Percentiles rank a stretch among this genome's conserved stretches.
These are phyloP conservation scores for Plectosphaerella sp. DNA, from an alignment of 2,329 filamentous ascomycete species.

Conservation along the genomic window DNA sequence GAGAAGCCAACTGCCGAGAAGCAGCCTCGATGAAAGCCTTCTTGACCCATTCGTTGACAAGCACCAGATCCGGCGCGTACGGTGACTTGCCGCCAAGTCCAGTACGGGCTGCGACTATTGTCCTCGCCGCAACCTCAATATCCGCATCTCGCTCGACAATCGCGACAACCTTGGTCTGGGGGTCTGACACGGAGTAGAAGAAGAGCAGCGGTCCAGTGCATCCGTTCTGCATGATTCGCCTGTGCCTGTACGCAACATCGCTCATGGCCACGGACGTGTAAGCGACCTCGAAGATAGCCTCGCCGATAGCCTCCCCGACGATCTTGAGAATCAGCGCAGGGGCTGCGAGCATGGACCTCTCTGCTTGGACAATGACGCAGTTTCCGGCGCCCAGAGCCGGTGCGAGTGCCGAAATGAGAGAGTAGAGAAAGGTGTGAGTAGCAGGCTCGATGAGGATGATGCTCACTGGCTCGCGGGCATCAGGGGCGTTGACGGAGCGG, in stretches of 20 bases:
- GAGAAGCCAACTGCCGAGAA: constrained; percentile 18
- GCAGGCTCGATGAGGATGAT: constrained; percentile 20
- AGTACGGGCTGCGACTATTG: constrained; percentile 49
- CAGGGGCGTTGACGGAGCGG: constrained; percentile 5
- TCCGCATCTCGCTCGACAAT: constrained; percentile 59
- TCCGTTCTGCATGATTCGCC: constrained; percentile 3
- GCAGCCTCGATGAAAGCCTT: constrained; percentile 48
- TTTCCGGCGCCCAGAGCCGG: constrained; percentile 22
- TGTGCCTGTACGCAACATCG: constrained; percentile 11
- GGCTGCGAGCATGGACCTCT: constrained; percentile 31
- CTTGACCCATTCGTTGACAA: constrained; percentile 61
- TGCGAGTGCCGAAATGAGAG: constrained; percentile 15
- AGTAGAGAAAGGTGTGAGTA: constrained; percentile 17
- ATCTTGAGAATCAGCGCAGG: constrained; percentile 29
- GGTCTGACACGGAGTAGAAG: constrained; percentile 12
- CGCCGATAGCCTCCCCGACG: constrained; percentile 34
- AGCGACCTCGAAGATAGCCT: constrained; percentile 42
- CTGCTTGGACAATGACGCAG: constrained; percentile 22
- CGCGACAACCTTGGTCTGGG: constrained; percentile 35
- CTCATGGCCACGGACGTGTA: constrained; percentile 21
- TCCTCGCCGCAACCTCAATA: constrained; percentile 45
- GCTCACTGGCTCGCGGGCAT: constrained; percentile 7
- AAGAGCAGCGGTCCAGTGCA: neutral
- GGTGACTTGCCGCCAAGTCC: constrained; percentile 50
- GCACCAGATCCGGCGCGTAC: constrained; percentile 57